phyloP scores from a whole-genome alignment of 139 green algal species.

The Protoeuglena noctilucae region DNA sequence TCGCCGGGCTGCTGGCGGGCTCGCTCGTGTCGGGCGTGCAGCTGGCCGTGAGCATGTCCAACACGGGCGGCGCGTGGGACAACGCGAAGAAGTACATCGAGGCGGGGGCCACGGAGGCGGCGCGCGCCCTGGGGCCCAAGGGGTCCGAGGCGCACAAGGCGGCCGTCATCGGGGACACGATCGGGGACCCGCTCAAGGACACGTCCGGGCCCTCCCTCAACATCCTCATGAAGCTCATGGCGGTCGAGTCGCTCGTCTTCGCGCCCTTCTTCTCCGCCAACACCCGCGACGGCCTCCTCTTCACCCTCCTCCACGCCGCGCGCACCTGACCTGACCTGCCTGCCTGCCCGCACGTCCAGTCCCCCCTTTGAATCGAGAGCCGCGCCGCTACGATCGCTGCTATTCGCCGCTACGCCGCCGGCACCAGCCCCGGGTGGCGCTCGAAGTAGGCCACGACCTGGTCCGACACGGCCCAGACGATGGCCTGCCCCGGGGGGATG shows the following conservation, averaged over 20 bases:
- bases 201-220: slow-evolving; percentile 83
- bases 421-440: no score
- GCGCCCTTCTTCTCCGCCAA: slow-evolving; percentile 54
- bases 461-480: slow-evolving; percentile 76
- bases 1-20: slow-evolving; percentile 74
- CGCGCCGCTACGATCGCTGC: no score
- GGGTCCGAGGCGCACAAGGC: slow-evolving; percentile 92
- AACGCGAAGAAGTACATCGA: slow-evolving; percentile 99
- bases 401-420: no score
- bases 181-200: slow-evolving; percentile 95
- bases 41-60: slow-evolving; percentile 90
- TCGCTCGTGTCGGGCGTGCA: slow-evolving; percentile 87
- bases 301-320: slow-evolving; percentile 29
- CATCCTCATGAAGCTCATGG: slow-evolving; percentile 99
- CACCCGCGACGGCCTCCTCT: slow-evolving; percentile 27
- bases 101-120: slow-evolving; percentile 55
- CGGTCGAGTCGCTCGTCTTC: slow-evolving; percentile 85
- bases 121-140: slow-evolving; percentile 81
- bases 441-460: slow-evolving; percentile 42
- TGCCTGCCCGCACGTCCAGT: no score
- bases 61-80: slow-evolving; percentile 95
- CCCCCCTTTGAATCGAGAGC: no score
- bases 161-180: slow-evolving; percentile 95
- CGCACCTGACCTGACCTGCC: no score
- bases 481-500: slow-evolving; percentile 86